Evolutionary conservation across 148 eudicot genomes (phyloP), one percentile per base, ranked within the genome.

Genomic region (Polygonum maritimum): DNA sequence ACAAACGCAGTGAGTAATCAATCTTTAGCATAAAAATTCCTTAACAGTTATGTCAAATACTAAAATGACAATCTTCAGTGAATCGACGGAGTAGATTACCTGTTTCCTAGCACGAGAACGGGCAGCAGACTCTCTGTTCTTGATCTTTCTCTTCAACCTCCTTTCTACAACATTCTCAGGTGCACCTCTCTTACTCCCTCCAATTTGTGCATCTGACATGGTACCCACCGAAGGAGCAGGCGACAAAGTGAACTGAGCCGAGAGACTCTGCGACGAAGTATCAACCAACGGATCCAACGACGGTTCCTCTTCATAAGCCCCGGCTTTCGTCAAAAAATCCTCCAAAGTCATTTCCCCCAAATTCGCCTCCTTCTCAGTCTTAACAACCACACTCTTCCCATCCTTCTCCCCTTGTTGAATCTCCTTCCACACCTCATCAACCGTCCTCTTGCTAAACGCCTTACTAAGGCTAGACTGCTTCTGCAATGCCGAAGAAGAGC

Each of bases 91-190:
- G 47, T 44, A 44, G 11, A 44, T 33, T 73, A 78, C 97, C 94
- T 88, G 97, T 73, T 92, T 92, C 78, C 92, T 88, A 31, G 97
- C 97, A 77, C 97, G 88, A 48, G 97, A 92, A 31, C 94, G 91
- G 41, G 95, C 95, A 82, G 97, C 97, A 72, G 97, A 92, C 76
- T 92, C 97, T 81, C 97, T 83, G 65, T 92, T 92, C 80, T 88
- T 90, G 38, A 92, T 88, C 76, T 92, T 92, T 79, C 95, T 81
- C 78, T 77, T 90, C 44, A 92, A 78, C 75, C 87, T 87, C 87
- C 91, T 88, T 60, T 92, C 97, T 26, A 87, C 88, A 31, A 82
- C 16, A 45, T 75, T 81, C 16, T 77, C 88, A 7, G 81, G 11
- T 15, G 60, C 44, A 62, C 73, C 75, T 69, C 90, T 90, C 79